Percentiles rank a stretch among this genome's conserved stretches.
phyloP scores from a whole-genome alignment of 129 eudicot genomes.

The Flaveria linearis region DNA sequence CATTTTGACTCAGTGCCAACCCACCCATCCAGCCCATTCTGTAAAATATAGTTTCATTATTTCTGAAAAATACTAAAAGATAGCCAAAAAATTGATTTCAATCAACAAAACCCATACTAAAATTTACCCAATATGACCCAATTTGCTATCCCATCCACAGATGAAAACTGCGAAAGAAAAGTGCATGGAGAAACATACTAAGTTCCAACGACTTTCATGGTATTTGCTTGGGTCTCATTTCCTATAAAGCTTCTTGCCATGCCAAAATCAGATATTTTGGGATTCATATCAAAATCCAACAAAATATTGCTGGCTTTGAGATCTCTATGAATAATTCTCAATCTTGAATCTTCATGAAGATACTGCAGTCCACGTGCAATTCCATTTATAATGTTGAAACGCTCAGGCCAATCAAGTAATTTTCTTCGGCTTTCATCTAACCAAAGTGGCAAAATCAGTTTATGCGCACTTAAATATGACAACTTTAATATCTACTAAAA shows the following conservation, averaged over 20 bases:
- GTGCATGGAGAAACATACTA: conserved; percentile 39
- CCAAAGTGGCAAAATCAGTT: not conserved
- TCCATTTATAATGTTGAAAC: conserved; percentile 50
- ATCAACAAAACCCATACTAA: too few relatives aligned
- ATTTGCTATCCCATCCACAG: not conserved
- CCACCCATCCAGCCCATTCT: not conserved
- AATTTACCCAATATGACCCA: not conserved
- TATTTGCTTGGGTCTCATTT: conserved; percentile 43
- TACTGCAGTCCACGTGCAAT: conserved; percentile 54
- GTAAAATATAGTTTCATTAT: not conserved
- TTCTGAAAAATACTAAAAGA: too few relatives aligned
- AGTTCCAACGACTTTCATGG: conserved; percentile 53
- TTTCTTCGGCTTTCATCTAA: conserved; percentile 40
- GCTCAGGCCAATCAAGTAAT: conserved; percentile 43
- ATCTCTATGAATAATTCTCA: conserved; percentile 41
- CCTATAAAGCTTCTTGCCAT: conserved; percentile 55
- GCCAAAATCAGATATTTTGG: conserved; percentile 61
- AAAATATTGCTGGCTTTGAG: conserved; percentile 53
- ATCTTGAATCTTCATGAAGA: conserved; percentile 55
- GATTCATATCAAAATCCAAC: conserved; percentile 42
- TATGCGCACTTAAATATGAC: not conserved
- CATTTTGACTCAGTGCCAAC: not conserved
- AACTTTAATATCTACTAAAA: conserved; percentile 6
- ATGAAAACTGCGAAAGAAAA: conserved; percentile 16
- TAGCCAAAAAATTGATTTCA: too few relatives aligned